Evolutionary conservation across 73 alveolate genomes (phyloP), one percentile per base, ranked within the genome.

Genomic region (Paramecium biaurelia): DNA sequence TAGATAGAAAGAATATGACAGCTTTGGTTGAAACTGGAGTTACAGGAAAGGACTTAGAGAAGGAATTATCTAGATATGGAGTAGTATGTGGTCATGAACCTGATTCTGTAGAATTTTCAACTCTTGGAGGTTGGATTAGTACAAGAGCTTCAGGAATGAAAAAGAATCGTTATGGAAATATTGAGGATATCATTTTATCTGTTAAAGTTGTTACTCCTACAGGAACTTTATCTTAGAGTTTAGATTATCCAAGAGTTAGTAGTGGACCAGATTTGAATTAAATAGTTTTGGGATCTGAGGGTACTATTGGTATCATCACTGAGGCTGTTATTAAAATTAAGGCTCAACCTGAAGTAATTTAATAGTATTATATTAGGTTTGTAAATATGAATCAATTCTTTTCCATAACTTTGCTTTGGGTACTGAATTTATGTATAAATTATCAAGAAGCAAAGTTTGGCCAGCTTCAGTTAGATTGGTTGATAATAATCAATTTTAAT

Each of bases 71-170:
- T 74, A 93, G 93, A 92, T 95, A 95, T 92, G 99, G 97, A 6
- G 98, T 96, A 26, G 85, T 93, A 89, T 85, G 95, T 43, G 99
- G 99, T n/a, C 99, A 96, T 88, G 99, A 96, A 85, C 99, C 99
- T 20, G 99, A 96, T 87, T 94, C 98, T 18, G 95, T 93, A 11
- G 98, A 96, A 86, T 95, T 96, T 93, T 95, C 98, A 8, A 90
- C 98, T 37, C 92, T 96, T 14, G 99, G 99, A 53, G 99, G 99
- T 23, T 96, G 99, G 98, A 94, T 96, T 28, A 85, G 97, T 28
- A 96, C 99, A 14, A 95, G 97, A 82, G 99, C 99, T 2, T 92
- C 97, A 37, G 99, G 99, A 57, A 98, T 98, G 99, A 98, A 98
- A 94, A 95, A 97, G 90, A 97, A 98, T 74, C 92, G 82, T 20